Evolutionary conservation across 2,329 filamentous ascomycete species (phyloP), one percentile per base, ranked within the genome.

Genomic region (Chalara sp.): DNA sequence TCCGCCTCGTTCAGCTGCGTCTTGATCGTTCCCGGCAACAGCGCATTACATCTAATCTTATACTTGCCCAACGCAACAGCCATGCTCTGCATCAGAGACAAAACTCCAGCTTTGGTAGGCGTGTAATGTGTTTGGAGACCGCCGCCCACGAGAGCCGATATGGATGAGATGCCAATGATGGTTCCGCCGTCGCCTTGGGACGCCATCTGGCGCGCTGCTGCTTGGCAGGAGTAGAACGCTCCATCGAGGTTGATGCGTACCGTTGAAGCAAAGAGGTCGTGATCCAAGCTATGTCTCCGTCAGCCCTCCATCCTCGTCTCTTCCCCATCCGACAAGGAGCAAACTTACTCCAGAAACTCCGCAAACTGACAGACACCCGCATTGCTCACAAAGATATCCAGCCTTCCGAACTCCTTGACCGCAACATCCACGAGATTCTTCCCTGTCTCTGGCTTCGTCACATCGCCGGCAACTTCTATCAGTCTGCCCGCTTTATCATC

Each of bases 351-450:
- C 29, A 96, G 70, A 64, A 96, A 95, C 58, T 95, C 87, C 52
- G 86, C 84, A 69, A 96, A 96, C 56, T 87, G 79, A 74, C 89
- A 96, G 53, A 96, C 79, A 6, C 90, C 90, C 4, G 90, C 90
- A 71, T 96, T 96, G 67, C 83, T 88, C 31, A 96, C 86, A 68
- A 92, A 92, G 6, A 95, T 74, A 68, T 89, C 85, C 33, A 90
- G 70, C 4, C 81, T 74, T 11, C 76, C 74, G 65, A 81, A 86
- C 52, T 71, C 69, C 52, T 76, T 67, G 1, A 91, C 84, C 0
- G 86, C 83, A 56, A 76, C 74, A 10, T 72, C 70, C 5, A 96
- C 83, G 29, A 96, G 76, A 31, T 76, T 71, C 42, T 75, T 71
- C 6, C 87, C 87, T 0, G 89, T 91, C 53, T 82, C 78, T 0